phyloP scores from a whole-genome alignment of 257 asterid species.

The Verbascum thapsus region DNA sequence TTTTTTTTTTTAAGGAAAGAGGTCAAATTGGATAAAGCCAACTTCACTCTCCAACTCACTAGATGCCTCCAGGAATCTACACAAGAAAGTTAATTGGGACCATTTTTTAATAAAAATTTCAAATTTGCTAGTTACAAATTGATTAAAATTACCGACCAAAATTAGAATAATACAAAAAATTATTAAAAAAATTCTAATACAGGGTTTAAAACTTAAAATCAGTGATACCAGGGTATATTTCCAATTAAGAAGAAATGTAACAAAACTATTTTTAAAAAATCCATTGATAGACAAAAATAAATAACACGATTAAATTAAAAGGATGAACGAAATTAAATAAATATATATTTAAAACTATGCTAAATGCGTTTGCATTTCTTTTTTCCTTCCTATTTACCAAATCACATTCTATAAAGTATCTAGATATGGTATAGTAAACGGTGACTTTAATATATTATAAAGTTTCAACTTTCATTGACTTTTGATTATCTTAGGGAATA shows the following conservation, averaged over 20 bases:
- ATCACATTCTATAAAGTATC: constrained; percentile 8
- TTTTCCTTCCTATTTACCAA: constrained; percentile 6
- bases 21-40: constrained; percentile 60
- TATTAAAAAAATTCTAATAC: too few species aligned
- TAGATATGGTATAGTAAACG: constrained; percentile 22
- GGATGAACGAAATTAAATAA: too few species aligned
- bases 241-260: too few species aligned
- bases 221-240: too few species aligned
- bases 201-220: too few species aligned
- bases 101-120: constrained; percentile 17
- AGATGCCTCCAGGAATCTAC: constrained; percentile 57
- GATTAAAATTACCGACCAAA: neutral
- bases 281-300: too few species aligned
- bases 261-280: too few species aligned
- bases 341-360: too few species aligned
- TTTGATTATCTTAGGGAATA: constrained; percentile 14
- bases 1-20: too few species aligned
- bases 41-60: constrained; percentile 57
- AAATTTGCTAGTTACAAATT: neutral
- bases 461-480: constrained; percentile 22
- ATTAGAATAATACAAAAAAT: neutral
- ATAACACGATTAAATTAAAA: too few species aligned
- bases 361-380: neutral
- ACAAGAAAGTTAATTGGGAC: constrained; percentile 36
- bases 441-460: constrained; percentile 21